Evolutionary conservation across 768 basidiomycete genomes (phyloP).

Genomic region (Lanmaoa rubissima): DNA sequence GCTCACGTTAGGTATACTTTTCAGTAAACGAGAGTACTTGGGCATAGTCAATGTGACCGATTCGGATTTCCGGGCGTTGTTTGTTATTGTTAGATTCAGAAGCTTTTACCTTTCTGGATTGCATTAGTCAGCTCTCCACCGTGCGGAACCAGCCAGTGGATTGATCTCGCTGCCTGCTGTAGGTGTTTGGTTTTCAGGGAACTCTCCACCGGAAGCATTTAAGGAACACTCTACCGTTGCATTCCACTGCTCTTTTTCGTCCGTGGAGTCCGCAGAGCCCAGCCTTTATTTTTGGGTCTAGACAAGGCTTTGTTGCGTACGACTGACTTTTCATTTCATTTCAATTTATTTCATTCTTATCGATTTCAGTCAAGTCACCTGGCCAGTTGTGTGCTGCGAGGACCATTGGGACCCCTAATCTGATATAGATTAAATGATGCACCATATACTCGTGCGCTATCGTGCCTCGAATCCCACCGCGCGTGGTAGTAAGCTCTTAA

Average conservation of each 20-base stretch:
- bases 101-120: constrained; percentile 14
- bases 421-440: constrained; percentile 26
- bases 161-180: too few relatives aligned
- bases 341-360: constrained; percentile 12
- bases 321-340: constrained; percentile 1
- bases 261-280: neutral
- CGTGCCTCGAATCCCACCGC: constrained; percentile 19
- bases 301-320: neutral
- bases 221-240: neutral
- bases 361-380: constrained; percentile 14
- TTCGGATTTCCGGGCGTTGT: constrained; percentile 20
- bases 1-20: neutral
- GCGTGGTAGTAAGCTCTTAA: constrained; percentile 23
- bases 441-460: constrained; percentile 10
- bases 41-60: neutral
- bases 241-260: constrained; percentile 1
- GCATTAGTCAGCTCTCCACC: constrained; percentile 6
- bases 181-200: neutral
- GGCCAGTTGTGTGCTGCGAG: constrained; percentile 13
- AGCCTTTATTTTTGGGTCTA: constrained; percentile 4
- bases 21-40: neutral
- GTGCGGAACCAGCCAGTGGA: too few relatives aligned
- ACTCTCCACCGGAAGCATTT: neutral
- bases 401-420: constrained; percentile 35
- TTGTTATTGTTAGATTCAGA: constrained; percentile 29